Evolutionary conservation across 495 filamentous ascomycete species (phyloP), one percentile per base, ranked within the genome.

Genomic region (Penicillium tannophilum): DNA sequence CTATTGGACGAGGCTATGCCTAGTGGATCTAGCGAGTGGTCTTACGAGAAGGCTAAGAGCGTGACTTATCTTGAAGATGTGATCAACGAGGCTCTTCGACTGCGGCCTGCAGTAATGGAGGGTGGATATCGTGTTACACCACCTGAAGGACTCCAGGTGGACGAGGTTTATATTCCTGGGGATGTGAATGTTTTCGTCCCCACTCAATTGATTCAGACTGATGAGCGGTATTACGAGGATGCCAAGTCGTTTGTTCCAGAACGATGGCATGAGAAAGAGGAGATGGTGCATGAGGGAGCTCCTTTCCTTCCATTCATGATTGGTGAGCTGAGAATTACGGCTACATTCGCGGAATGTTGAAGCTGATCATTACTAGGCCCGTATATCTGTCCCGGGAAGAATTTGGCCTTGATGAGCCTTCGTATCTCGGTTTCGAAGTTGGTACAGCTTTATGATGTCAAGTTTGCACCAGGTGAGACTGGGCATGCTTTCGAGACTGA

Each of bases 341-440:
- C 6, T n/a, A 17, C 4, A 6, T 2, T 8, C 31, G 63, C 6
- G 62, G 65, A 6, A 31, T 56, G 12, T 67, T 66, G 0, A 66
- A 76, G 16, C 53, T 78, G 33, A 55, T 74, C 10, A 69, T 19
- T 6, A 50, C 39, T 65, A 63, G 80, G 82, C 7, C 55, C 64
- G 4, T 78, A 75, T 48, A 53, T 58, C 17, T 87, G 84, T 54
- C 67, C 81, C 9, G 84, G 85, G 6, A 82, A 82, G 59, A 59
- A 71, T 1, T 66, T 86, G 0, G 85, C 80, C 0, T 59, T 82
- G 41, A 75, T 77, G 67, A 78, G 83, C 30, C 47, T 81, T 33
- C 69, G 78, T 4, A 54, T 26, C 9, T 16, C 26, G 19, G 26
- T 54, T 28, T 54, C 52, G 1, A 24, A 11, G 23, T 7, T 54